Evolutionary conservation across 225 moss, liverwort and hornwort genomes (phyloP).

Genomic region (Asterella californica): DNA sequence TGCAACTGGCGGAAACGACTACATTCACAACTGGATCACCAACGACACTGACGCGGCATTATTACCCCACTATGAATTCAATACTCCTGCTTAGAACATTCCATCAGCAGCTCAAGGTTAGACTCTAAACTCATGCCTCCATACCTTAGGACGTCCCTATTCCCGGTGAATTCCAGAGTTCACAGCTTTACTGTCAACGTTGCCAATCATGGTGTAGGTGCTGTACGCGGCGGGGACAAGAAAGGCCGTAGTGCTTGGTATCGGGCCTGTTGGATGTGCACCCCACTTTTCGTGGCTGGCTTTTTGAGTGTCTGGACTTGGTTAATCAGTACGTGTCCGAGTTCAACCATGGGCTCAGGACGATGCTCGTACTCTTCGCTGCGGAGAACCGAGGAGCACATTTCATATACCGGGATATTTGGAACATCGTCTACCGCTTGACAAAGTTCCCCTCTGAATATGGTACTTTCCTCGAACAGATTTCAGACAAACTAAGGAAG

Average conservation of each 20-base stretch:
- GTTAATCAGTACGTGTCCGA: constrained; percentile 24
- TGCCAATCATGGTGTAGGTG: constrained; percentile 15
- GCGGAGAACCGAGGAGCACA: constrained; percentile 17
- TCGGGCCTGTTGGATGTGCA: constrained; percentile 40
- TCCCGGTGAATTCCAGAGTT: background rate
- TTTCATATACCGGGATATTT: constrained; percentile 32
- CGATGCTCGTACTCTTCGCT: constrained; percentile 23
- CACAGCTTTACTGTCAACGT: background rate
- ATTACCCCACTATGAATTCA: too few species aligned
- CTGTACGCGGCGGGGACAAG: constrained; percentile 33
- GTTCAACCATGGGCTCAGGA: constrained; percentile 27
- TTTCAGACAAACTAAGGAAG: constrained; percentile 1
- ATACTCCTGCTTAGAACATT: too few species aligned
- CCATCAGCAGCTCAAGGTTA: too few species aligned
- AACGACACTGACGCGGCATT: too few species aligned
- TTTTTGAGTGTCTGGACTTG: constrained; percentile 19
- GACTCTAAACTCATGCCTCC: too few species aligned
- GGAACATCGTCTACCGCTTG: constrained; percentile 24
- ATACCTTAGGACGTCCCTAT: background rate
- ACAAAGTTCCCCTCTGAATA: constrained; percentile 10
- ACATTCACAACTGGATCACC: too few species aligned
- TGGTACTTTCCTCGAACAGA: background rate
- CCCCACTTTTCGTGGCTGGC: constrained; percentile 32
- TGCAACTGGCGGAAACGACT: constrained; percentile 41
- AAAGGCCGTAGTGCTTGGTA: constrained; percentile 29